Conservation (phyloP, 1,139 yeast species). For the Yamadazyma siamensis region DNA sequence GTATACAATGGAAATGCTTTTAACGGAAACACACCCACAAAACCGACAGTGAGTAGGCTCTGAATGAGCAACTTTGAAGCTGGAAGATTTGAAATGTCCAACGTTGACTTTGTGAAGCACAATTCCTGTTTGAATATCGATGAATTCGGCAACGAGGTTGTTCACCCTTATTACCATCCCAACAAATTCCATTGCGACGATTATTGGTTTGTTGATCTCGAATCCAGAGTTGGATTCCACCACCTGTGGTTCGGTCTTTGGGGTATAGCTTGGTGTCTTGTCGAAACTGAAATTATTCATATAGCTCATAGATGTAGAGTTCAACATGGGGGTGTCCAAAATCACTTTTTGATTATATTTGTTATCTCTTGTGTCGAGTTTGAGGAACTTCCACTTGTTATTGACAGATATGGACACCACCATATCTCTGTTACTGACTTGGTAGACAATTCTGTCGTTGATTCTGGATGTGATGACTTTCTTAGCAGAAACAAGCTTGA, state of each 20-base stretch:
- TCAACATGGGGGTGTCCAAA: conserved; percentile 8
- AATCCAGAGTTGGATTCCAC: conserved; percentile 4
- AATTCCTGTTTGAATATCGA: conserved; percentile 81
- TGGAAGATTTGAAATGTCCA: conserved; percentile 58
- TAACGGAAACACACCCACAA: conserved; percentile 84
- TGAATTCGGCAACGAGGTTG: conserved; percentile 54
- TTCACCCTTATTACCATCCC: conserved; percentile 66
- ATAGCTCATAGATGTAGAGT: conserved; percentile 2
- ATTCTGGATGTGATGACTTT: conserved; percentile 68
- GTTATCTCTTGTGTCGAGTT: conserved; percentile 44
- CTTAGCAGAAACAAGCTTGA: conserved; percentile 46
- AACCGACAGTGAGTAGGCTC: conserved; percentile 87
- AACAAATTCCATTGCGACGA: conserved; percentile 38
- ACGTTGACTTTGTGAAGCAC: conserved; percentile 51
- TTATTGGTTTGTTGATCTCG: conserved; percentile 12
- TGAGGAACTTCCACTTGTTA: conserved; percentile 62
- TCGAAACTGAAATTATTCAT: background rate
- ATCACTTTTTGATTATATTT: conserved; percentile 35
- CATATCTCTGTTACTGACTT: conserved; percentile 48
- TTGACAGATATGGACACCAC: conserved; percentile 64
- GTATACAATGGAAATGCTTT: conserved; percentile 68
- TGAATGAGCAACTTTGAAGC: conserved; percentile 70
- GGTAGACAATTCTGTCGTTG: conserved; percentile 65
- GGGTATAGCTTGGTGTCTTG: too few relatives aligned
- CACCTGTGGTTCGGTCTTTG: background rate